These are phyloP conservation scores for Oryza officinalis DNA, from an alignment of 176 grass and related monocot genomes.

Conservation along the genomic window DNA sequence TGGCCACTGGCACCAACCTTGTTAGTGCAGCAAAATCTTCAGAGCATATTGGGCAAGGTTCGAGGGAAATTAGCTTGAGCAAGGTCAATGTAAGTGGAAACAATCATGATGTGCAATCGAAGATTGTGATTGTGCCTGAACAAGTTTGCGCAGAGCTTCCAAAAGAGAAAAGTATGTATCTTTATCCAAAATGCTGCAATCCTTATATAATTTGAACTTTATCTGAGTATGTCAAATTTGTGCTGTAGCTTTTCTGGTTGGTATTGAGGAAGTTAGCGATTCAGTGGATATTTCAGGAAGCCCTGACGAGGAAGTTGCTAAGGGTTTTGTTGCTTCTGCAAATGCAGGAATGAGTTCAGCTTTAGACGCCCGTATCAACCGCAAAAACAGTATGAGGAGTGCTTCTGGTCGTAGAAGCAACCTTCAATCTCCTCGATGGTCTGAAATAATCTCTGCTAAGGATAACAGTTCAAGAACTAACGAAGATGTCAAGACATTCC, in stretches of 20 bases:
- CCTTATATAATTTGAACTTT: constrained; percentile 39
- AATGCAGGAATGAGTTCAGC: constrained; percentile 28
- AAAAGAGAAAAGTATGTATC: constrained; percentile 62
- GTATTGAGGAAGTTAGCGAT: constrained; percentile 35
- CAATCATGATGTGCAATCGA: neutral
- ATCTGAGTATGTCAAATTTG: constrained; percentile 42
- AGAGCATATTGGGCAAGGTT: constrained; percentile 43
- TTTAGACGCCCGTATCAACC: constrained; percentile 16
- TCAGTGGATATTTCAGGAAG: constrained; percentile 34
- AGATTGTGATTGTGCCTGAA: neutral
- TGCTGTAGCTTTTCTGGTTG: constrained; percentile 45
- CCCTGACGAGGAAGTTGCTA: constrained; percentile 19
- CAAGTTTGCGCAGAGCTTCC: constrained; percentile 37
- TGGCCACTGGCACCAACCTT: neutral
- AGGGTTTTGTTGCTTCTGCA: constrained; percentile 29
- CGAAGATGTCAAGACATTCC: constrained; percentile 79
- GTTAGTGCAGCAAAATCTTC: constrained; percentile 16
- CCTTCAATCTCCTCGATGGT: constrained; percentile 64
- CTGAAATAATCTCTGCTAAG: constrained; percentile 79
- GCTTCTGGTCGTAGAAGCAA: constrained; percentile 31
- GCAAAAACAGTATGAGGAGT: constrained; percentile 38
- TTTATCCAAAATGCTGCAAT: constrained; percentile 35
- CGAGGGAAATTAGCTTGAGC: constrained; percentile 46
- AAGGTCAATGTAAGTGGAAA: constrained; percentile 29
- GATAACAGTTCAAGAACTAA: constrained; percentile 67